Conservation (phyloP, 495 filamentous ascomycete genomes). For the Neurospora pannonica region DNA sequence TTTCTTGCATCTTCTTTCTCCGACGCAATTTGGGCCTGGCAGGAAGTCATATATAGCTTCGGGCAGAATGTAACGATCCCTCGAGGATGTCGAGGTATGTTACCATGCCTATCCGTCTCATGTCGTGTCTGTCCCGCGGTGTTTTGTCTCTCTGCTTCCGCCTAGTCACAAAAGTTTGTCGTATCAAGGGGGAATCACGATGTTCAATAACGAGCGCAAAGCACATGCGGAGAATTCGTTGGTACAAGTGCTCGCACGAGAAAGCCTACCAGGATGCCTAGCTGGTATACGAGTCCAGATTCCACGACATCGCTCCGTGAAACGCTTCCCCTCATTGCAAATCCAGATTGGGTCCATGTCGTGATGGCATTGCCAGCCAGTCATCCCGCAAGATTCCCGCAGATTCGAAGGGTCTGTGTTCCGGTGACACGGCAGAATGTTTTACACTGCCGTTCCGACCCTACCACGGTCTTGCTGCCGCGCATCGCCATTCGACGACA, state of each 20-base stretch:
- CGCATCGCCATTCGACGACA: neutral
- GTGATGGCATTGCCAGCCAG: neutral
- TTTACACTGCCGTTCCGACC: neutral
- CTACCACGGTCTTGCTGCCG: neutral
- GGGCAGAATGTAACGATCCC: too few species aligned
- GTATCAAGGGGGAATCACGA: too few species aligned
- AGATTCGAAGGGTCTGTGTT: neutral
- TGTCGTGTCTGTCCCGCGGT: too few species aligned
- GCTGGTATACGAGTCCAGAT: neutral
- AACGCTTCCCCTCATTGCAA: neutral
- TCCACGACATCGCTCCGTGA: neutral
- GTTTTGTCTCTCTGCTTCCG: too few species aligned
- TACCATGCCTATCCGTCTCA: too few species aligned
- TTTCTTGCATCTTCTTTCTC: too few species aligned
- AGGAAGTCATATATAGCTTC: too few species aligned
- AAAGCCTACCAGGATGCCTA: neutral
- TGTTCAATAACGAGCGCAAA: too few species aligned
- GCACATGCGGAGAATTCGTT: neutral
- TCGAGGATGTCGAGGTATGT: too few species aligned
- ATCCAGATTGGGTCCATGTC: neutral
- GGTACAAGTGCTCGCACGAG: neutral
- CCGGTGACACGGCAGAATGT: neutral
- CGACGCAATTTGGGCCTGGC: too few species aligned
- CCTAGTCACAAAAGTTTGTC: too few species aligned
- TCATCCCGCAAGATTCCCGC: neutral